Base-by-base conservation (phyloP, 306 rosid species). In the Senna siamea region DNA sequence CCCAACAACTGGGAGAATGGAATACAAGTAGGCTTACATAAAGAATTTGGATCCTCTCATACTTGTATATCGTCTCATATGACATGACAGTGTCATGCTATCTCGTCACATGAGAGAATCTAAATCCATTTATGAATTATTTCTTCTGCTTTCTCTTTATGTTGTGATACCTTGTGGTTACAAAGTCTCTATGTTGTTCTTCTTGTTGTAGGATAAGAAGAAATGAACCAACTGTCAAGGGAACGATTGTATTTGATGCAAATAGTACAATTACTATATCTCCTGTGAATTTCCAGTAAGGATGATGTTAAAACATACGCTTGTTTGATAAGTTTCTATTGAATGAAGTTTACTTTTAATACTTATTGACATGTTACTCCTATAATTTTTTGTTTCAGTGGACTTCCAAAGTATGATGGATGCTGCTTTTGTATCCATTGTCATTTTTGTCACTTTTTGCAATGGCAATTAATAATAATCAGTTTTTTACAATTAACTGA, bases 241-340 rank as follows among this genome's bases (percentile, higher is more conserved):
- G 99, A 73, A 82, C 90, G 0, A 88, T 95, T 79, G 14, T 87
- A 66, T 95, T 95, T 83, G 97, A 95, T 61, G 98, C 88, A 9
- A 92, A 84, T 85, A 92, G 98, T 89, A 95, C 96, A 6, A 90
- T 95, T 47, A 80, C 99, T 0, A 34, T 92, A 20, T 92, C 99
- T 80, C 99, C 99, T 6, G 99, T 92, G 78, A 95, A 95, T 75
- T 92, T 95, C 81, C 86, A 95, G 99, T 95, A 85, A 87, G 99
- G 76, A 26, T 65, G 23, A 50, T 70, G 50, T 72, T 85, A 43
- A 52, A 10, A 30, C 43, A 72, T 37, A 11, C 52, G 30, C 72
- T 18, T n/a, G 30, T 56, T 63, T 70, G 70, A 44, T 26, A 66
- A 9, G 28, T 32, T 18, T 59, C 15, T 51, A 7, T 67, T 53